These are phyloP conservation scores for Trypanosoma platydactyli DNA, from an alignment of 208 protist species.

Conservation along the genomic window DNA sequence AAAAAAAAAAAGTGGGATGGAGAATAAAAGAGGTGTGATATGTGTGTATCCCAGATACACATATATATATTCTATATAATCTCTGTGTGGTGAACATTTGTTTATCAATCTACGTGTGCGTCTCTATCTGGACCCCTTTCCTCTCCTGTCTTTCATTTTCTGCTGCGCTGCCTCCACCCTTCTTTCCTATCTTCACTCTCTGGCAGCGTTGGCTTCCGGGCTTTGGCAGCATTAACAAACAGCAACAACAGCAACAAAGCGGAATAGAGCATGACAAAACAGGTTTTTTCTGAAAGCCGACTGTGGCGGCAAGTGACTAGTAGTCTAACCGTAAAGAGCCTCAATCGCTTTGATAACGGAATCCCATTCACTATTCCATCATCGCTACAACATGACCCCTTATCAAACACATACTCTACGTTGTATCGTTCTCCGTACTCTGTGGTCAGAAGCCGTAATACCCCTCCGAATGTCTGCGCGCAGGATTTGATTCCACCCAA, in stretches of 20 bases:
- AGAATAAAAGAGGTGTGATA: background rate
- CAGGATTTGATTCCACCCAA: constrained; percentile 30
- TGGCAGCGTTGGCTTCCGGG: background rate
- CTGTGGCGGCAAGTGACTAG: constrained; percentile 1
- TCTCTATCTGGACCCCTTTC: background rate
- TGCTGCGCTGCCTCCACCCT: no score
- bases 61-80: background rate
- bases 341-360: constrained; percentile 30
- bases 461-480: constrained; percentile 38
- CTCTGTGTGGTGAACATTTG: background rate
- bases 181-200: background rate
- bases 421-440: constrained; percentile 63
- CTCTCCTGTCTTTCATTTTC: background rate
- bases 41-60: background rate
- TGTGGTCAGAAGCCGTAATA: constrained; percentile 50
- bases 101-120: background rate
- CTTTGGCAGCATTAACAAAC: no score
- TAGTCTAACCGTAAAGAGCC: constrained; percentile 26
- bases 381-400: background rate
- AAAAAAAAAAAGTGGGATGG: constrained; percentile 7
- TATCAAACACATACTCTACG: constrained; percentile 12
- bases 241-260: no score
- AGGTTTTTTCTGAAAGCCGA: constrained; percentile 8
- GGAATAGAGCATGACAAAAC: constrained; percentile 6
- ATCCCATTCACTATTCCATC: constrained; percentile 1